Evolutionary conservation across 352 stramenopile genomes (phyloP).

Genomic region (Phytophthora pinifolia): DNA sequence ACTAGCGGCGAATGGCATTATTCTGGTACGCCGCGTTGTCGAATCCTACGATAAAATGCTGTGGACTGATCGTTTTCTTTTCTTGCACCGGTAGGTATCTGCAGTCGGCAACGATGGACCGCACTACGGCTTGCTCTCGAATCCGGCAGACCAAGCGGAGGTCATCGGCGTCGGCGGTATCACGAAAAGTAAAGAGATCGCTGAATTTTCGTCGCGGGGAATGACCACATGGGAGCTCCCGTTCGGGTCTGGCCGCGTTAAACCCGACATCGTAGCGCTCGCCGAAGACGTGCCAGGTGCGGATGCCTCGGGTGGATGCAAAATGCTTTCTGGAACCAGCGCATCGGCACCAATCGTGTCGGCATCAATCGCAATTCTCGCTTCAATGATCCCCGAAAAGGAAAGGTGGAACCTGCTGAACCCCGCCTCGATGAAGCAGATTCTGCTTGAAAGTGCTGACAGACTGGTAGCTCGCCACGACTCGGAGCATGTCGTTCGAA

Average conservation of each 20-base stretch:
- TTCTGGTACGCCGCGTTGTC: slow-evolving; percentile 43
- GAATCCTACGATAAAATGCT: neutral
- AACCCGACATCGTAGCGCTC: slow-evolving; percentile 81
- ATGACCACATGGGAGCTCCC: slow-evolving; percentile 88
- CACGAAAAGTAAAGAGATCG: slow-evolving; percentile 53
- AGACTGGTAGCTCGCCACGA: slow-evolving; percentile 37
- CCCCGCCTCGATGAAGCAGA: slow-evolving; percentile 69
- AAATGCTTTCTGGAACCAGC: slow-evolving; percentile 77
- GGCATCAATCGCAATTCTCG: slow-evolving; percentile 71
- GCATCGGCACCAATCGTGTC: slow-evolving; percentile 84
- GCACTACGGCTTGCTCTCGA: slow-evolving; percentile 83
- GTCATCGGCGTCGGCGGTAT: slow-evolving; percentile 85
- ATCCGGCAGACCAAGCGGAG: slow-evolving; percentile 83
- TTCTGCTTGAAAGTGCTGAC: slow-evolving; percentile 60
- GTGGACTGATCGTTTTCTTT: slow-evolving; percentile 1
- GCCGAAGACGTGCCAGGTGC: slow-evolving; percentile 67
- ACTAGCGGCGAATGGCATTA: slow-evolving; percentile 72
- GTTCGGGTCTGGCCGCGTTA: slow-evolving; percentile 81
- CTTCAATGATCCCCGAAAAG: slow-evolving; percentile 62
- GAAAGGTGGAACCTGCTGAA: slow-evolving; percentile 61
- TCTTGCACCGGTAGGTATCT: slow-evolving; percentile 44
- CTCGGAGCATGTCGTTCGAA: slow-evolving; percentile 48
- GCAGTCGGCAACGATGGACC: slow-evolving; percentile 86
- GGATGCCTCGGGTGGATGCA: slow-evolving; percentile 53
- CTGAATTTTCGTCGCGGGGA: slow-evolving; percentile 78